These are phyloP conservation scores for Phytopythium cucurbitacearum DNA, from an alignment of 352 stramenopile genomes.

Conservation along the genomic window DNA sequence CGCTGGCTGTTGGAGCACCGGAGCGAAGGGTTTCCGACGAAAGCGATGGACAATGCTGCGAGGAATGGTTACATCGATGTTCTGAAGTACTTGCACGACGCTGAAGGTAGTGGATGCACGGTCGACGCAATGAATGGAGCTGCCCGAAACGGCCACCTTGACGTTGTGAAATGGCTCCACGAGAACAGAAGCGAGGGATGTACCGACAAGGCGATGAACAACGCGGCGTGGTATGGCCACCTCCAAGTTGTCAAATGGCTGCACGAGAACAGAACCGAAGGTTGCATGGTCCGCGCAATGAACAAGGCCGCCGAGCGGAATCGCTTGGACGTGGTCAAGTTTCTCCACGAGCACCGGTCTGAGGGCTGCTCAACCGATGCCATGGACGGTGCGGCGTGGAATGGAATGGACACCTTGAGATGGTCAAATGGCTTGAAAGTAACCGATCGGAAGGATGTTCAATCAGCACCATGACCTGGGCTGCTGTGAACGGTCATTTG, in stretches of 20 bases:
- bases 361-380: slow-evolving; percentile 1
- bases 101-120: neutral
- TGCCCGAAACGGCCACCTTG: slow-evolving; percentile 3
- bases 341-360: neutral
- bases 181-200: neutral
- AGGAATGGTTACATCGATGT: slow-evolving; percentile 1
- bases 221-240: neutral
- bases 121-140: neutral
- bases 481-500: neutral
- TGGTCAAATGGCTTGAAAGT: neutral
- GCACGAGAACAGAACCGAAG: neutral
- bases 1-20: slow-evolving; percentile 5
- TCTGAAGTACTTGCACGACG: neutral
- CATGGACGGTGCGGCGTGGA: neutral
- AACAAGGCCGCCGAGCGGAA: neutral
- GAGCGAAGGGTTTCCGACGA: slow-evolving; percentile 1
- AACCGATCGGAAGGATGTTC: neutral
- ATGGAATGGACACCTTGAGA: neutral
- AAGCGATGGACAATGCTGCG: slow-evolving; percentile 3
- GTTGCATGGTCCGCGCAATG: neutral
- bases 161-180: slow-evolving; percentile 11
- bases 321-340: neutral
- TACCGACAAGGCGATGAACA: neutral
- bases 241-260: neutral
- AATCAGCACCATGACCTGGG: neutral